Conservation (phyloP, 257 asterid species). For the Lycium barbarum region DNA sequence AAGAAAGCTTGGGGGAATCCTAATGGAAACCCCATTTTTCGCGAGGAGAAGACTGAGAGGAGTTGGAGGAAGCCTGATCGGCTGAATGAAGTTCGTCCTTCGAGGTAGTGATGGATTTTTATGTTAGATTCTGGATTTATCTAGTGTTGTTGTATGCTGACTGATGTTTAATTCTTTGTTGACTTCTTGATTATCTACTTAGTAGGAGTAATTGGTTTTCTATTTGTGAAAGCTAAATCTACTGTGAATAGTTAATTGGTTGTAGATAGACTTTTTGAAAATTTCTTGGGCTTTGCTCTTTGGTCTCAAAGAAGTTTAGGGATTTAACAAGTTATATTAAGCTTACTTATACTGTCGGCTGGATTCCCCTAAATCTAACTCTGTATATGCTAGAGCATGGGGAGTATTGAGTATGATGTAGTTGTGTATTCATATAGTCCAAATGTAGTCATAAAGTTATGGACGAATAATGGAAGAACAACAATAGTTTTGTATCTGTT, state of each 20-base stretch:
- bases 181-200: neutral
- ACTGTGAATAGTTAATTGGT: too few species aligned
- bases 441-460: neutral
- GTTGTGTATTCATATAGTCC: neutral
- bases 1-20: slow-evolving; percentile 73
- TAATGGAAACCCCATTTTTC: slow-evolving; percentile 56
- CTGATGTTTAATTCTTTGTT: too few species aligned
- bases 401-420: neutral
- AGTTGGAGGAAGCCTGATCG: slow-evolving; percentile 77
- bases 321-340: neutral
- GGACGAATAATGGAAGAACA: neutral
- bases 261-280: neutral
- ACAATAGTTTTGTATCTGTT: neutral
- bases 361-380: neutral
- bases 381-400: neutral
- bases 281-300: neutral
- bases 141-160: neutral
- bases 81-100: slow-evolving; percentile 56
- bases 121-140: slow-evolving; percentile 30
- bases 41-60: slow-evolving; percentile 58
- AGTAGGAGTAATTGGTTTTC: neutral
- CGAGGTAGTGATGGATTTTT: slow-evolving; percentile 56
- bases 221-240: neutral
- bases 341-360: slow-evolving; percentile 1
- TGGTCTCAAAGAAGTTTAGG: neutral